phyloP scores from a whole-genome alignment of 2,329 filamentous ascomycete genomes.

The Pyricularia grisea region DNA sequence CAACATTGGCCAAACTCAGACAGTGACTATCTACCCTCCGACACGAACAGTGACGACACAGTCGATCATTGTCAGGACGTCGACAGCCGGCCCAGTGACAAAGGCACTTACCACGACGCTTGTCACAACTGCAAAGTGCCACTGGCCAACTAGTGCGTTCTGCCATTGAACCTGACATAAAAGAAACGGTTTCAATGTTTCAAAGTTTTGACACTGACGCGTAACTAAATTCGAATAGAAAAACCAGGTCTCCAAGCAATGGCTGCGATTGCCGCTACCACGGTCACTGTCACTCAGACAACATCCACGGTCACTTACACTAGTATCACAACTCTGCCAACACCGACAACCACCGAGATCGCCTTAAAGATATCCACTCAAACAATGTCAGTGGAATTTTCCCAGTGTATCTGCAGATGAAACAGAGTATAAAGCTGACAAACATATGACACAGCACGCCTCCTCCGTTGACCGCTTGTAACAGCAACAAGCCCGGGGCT shows the following conservation, averaged over 20 bases:
- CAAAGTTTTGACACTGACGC: background rate
- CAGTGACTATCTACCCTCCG: conserved; percentile 22
- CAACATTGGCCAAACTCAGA: conserved; percentile 20
- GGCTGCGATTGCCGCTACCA: conserved; percentile 20
- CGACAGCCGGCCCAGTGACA: conserved; percentile 21
- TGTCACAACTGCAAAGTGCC: conserved; percentile 22
- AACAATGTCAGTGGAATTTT: background rate
- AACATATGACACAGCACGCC: conserved; percentile 17
- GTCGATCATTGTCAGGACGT: conserved; percentile 20
- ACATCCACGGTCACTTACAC: conserved; percentile 25
- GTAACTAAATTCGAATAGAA: background rate
- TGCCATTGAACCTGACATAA: background rate
- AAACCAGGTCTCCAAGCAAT: conserved; percentile 13
- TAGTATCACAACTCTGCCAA: conserved; percentile 20
- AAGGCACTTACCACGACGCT: conserved; percentile 21
- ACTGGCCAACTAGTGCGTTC: conserved; percentile 19
- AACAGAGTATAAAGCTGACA: background rate
- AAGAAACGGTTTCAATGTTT: background rate
- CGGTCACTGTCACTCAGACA: conserved; percentile 26
- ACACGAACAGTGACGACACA: conserved; percentile 20
- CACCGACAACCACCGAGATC: conserved; percentile 21
- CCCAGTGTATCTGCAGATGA: background rate
- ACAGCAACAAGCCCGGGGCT: conserved; percentile 13
- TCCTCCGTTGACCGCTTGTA: conserved; percentile 23
- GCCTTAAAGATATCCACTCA: background rate